Percentiles rank a stretch among this genome's conserved stretches.
These are phyloP conservation scores for Apiospora marii DNA, from an alignment of 2,329 filamentous ascomycete species.

Conservation along the genomic window DNA sequence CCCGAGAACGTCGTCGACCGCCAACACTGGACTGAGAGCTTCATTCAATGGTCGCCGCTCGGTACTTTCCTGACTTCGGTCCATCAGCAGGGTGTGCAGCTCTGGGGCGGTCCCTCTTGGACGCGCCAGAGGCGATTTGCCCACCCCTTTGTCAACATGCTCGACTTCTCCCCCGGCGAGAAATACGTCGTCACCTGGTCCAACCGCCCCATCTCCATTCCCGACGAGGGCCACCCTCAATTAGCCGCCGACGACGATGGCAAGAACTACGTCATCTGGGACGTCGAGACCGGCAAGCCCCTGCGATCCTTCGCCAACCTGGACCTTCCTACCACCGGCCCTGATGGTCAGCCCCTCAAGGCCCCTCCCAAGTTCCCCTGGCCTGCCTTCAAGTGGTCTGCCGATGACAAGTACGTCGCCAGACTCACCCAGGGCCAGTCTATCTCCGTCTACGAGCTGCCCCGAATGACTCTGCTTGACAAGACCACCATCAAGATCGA, in stretches of 20 bases:
- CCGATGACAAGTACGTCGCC: slow-evolving; percentile 96
- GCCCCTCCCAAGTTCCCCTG: slow-evolving; percentile 86
- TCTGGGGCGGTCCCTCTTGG: slow-evolving; percentile 94
- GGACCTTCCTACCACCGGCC: slow-evolving; percentile 71
- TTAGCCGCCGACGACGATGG: slow-evolving; percentile 92
- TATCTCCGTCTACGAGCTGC: slow-evolving; percentile 90
- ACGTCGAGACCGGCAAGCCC: slow-evolving; percentile 87
- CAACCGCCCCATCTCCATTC: slow-evolving; percentile 88
- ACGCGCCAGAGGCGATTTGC: slow-evolving; percentile 90
- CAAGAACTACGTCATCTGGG: slow-evolving; percentile 99
- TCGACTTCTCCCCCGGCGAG: slow-evolving; percentile 94
- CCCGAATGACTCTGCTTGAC: slow-evolving; percentile 87
- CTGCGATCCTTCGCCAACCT: slow-evolving; percentile 93
- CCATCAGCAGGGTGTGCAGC: slow-evolving; percentile 93
- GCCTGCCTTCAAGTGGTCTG: slow-evolving; percentile 99
- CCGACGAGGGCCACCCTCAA: slow-evolving; percentile 85
- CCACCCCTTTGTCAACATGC: slow-evolving; percentile 93
- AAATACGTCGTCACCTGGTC: slow-evolving; percentile 98
- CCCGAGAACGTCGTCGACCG: slow-evolving; percentile 92
- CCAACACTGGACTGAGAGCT: slow-evolving; percentile 96
- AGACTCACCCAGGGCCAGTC: slow-evolving; percentile 86
- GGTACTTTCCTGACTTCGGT: slow-evolving; percentile 95
- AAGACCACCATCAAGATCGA: slow-evolving; percentile 96
- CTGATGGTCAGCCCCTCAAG: slow-evolving; percentile 73
- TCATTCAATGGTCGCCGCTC: slow-evolving; percentile 96